Evolutionary conservation across 1,139 yeast species (phyloP).

Genomic region (Hyphopichia wangnamkhiaoensis): DNA sequence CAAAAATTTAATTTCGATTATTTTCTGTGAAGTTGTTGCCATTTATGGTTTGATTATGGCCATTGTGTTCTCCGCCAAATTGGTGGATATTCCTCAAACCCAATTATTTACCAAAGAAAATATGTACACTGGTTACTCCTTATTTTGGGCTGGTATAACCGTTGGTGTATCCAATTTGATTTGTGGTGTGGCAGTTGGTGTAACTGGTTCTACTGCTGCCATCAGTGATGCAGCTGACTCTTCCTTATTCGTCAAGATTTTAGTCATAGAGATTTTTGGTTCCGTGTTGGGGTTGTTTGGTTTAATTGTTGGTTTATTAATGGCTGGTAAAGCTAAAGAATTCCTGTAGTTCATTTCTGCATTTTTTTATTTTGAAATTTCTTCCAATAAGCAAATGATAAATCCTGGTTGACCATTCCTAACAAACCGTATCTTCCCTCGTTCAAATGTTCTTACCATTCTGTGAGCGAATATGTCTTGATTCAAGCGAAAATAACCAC

Average conservation of each 20-base stretch:
- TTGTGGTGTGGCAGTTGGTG: constrained; percentile 97
- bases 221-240: constrained; percentile 98
- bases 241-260: constrained; percentile 88
- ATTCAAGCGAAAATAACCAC: too few relatives aligned
- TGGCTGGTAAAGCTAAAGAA: constrained; percentile 95
- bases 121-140: constrained; percentile 87
- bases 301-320: constrained; percentile 90
- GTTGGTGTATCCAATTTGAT: constrained; percentile 92
- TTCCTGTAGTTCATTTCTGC: constrained; percentile 37
- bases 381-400: too few relatives aligned
- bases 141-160: constrained; percentile 98
- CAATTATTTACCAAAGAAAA: constrained; percentile 76
- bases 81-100: constrained; percentile 67
- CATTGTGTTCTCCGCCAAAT: constrained; percentile 90
- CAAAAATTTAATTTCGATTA: constrained; percentile 91
- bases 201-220: constrained; percentile 98
- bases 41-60: constrained; percentile 98
- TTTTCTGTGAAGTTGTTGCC: constrained; percentile 99
- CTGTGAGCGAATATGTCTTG: too few relatives aligned
- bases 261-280: constrained; percentile 96
- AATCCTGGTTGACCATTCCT: too few relatives aligned
- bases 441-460: too few relatives aligned
- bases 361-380: background rate
- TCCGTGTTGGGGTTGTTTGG: constrained; percentile 93
- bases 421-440: too few relatives aligned